These are phyloP conservation scores for Acorus calamus DNA, from an alignment of 106 monocot species.

Conservation along the genomic window DNA sequence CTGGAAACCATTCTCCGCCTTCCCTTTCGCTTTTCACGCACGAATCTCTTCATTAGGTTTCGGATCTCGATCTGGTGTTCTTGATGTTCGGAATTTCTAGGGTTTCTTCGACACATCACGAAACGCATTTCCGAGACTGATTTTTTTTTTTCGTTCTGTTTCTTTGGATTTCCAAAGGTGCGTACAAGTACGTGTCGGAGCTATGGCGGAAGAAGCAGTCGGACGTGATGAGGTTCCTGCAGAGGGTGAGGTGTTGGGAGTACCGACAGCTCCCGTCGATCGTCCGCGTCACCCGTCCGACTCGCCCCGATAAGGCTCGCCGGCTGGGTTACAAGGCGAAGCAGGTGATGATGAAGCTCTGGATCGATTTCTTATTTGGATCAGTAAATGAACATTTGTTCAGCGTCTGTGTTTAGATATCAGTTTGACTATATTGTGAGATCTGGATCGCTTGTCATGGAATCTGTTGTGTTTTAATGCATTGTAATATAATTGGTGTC, in stretches of 20 bases:
- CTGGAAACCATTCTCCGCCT: too few species aligned
- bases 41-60: too few species aligned
- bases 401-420: neutral
- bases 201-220: constrained; percentile 74
- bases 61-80: too few species aligned
- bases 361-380: too few species aligned
- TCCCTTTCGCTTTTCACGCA: too few species aligned
- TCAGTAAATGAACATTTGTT: too few species aligned
- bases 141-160: too few species aligned
- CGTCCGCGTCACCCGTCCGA: constrained; percentile 47
- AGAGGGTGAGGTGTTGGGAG: constrained; percentile 46
- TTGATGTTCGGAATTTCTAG: too few species aligned
- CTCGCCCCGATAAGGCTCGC: constrained; percentile 61
- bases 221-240: constrained; percentile 28
- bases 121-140: too few species aligned
- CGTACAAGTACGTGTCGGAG: constrained; percentile 61
- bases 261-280: constrained; percentile 62
- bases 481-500: too few species aligned
- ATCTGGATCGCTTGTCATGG: too few species aligned
- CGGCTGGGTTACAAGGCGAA: constrained; percentile 20
- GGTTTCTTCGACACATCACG: too few species aligned
- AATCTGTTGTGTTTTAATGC: neutral
- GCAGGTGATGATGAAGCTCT: constrained; percentile 7
- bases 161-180: constrained; percentile 17
- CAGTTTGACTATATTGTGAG: neutral